Percentiles rank a stretch among this genome's conserved stretches.
phyloP scores from a whole-genome alignment of 108 stramenopile genomes.

The Pseudonitzschia multiseries region DNA sequence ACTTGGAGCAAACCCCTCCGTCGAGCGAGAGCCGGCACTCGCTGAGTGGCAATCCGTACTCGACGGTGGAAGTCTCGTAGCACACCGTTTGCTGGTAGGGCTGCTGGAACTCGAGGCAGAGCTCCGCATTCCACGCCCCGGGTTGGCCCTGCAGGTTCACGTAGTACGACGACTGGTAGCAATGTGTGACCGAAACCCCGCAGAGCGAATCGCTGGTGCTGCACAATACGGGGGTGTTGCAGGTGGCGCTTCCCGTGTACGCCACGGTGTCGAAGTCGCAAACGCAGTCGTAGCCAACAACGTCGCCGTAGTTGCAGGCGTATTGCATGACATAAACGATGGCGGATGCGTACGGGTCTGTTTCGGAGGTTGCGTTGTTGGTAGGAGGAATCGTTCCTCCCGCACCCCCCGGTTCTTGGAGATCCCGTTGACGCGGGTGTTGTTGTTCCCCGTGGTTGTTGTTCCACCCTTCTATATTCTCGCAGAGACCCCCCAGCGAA shows the following conservation, averaged over 20 bases:
- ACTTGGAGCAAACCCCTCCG: background rate
- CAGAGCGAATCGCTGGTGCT: background rate
- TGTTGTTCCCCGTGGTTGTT: background rate
- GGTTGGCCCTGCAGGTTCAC: background rate
- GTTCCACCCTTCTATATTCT: background rate
- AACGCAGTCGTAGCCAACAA: constrained; percentile 10
- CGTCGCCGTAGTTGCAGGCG: constrained; percentile 1
- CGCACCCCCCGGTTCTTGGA: background rate
- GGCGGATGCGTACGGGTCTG: background rate
- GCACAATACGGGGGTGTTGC: constrained; percentile 4
- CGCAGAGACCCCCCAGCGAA: background rate
- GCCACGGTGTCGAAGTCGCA: background rate
- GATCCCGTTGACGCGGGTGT: background rate
- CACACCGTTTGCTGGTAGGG: constrained; percentile 9
- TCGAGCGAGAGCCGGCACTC: background rate
- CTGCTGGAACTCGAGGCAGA: background rate
- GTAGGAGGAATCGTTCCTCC: too few species aligned
- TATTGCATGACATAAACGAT: background rate
- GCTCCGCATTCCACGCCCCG: background rate
- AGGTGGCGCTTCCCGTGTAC: constrained; percentile 3
- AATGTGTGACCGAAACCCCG: background rate
- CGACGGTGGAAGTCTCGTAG: background rate
- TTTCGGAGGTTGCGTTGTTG: background rate
- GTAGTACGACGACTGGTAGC: background rate
- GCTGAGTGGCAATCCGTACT: background rate